Evolutionary conservation across 2,329 filamentous ascomycete species (phyloP), one percentile per base, ranked within the genome.

Genomic region (Fusarium chaquense): DNA sequence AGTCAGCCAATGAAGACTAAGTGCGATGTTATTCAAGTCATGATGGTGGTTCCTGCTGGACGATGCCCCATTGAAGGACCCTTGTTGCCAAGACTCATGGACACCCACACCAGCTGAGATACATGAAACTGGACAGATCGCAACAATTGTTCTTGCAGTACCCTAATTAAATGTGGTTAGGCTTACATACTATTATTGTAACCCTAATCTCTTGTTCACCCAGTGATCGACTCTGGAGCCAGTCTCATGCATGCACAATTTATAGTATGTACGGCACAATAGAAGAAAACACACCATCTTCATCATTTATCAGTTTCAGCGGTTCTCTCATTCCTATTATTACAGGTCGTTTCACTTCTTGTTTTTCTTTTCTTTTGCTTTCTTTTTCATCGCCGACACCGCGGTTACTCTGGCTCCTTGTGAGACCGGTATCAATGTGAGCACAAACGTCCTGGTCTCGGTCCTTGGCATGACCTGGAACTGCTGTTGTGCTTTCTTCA

Each of bases 41-140:
- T 45, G 40, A 33, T 38, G 36, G 54, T 65, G 33, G 54, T 65
- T 58, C 49, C 44, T 47, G 33, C 41, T 9, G 26, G 40, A 60
- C 57, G 60, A 49, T 36, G 44, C 51, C 59, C 47, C 41, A 33
- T 15, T 13, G 20, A 38, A 43, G 43, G 51, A 61, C 52, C 67
- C 67, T 70, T 68, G 67, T 46, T 67, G 54, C 44, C 47, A 65
- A 65, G 65, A 49, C 10, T 50, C n/a, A 59, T 47, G 52, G 58
- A 67, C 69, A 70, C 56, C 54, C 69, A 72, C 69, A 72, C 57
- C 46, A 54, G 30, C 38, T 58, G 53, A 32, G 30, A 36, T 36
- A n/a, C 53, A 56, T 57, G 46, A 33, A 49, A 44, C 46, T 41
- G 18, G 26, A 43, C 11, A 12, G 32, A 43, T 10, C 52, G 44